A percentile compares a stretch with the other conserved stretches of the same genome.
Conservation (phyloP, 202 grass and related monocot species). For the Cymbopogon flexuosus region DNA sequence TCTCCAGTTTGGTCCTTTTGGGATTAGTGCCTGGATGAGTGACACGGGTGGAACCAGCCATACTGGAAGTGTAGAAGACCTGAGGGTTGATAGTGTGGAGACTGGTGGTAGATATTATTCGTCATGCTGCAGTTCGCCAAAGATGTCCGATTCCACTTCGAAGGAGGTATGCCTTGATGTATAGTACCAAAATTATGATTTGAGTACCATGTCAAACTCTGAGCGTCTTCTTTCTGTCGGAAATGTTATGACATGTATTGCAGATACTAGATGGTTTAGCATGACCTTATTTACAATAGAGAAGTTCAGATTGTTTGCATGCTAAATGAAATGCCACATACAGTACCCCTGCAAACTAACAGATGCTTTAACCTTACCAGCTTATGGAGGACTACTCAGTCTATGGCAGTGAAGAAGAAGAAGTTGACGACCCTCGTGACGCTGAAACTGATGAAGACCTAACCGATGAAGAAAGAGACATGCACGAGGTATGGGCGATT, state of each 20-base stretch:
- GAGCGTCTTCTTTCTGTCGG: neutral
- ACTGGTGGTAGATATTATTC: constrained; percentile 47
- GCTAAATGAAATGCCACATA: neutral
- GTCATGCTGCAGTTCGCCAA: constrained; percentile 86
- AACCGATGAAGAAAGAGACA: constrained; percentile 54
- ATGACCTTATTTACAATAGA: neutral
- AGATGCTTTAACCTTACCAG: constrained; percentile 35
- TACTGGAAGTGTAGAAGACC: constrained; percentile 71
- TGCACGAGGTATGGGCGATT: constrained; percentile 40
- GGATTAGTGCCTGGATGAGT: constrained; percentile 79
- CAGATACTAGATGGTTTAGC: neutral
- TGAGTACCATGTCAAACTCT: neutral
- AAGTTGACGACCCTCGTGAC: constrained; percentile 56
- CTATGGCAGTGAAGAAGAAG: constrained; percentile 69
- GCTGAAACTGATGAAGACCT: constrained; percentile 78
- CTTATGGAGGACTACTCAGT: constrained; percentile 60
- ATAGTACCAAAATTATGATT: neutral
- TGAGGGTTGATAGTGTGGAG: constrained; percentile 53
- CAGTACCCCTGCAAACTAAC: neutral
- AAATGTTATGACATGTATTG: neutral
- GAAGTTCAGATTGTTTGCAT: neutral
- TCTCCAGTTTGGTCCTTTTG: constrained; percentile 88
- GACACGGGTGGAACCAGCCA: constrained; percentile 74
- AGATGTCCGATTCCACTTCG: constrained; percentile 58
- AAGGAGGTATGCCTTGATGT: constrained; percentile 61